phyloP scores from a whole-genome alignment of 768 basidiomycete species.

The Megacollybia marginata region DNA sequence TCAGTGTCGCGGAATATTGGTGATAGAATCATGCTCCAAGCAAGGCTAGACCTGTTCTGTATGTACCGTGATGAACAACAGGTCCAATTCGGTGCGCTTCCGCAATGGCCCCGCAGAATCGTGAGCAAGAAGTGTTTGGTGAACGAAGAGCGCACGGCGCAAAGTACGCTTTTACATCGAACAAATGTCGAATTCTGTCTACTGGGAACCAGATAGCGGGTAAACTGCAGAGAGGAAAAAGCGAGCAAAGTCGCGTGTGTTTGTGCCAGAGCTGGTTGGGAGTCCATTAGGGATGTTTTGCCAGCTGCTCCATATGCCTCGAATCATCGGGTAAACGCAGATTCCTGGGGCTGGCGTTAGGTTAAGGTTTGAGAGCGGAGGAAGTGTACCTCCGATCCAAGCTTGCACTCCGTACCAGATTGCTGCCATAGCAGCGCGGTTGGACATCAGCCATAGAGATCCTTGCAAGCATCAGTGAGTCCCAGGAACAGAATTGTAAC shows the following conservation, averaged over 20 bases:
- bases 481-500: constrained; percentile 73
- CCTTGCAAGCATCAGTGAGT: constrained; percentile 55
- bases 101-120: constrained; percentile 31
- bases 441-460: constrained; percentile 3
- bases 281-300: constrained; percentile 51
- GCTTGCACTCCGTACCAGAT: constrained; percentile 78
- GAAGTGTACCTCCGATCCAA: constrained; percentile 81
- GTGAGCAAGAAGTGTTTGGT: no score
- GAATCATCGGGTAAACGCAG: not conserved
- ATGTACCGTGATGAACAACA: constrained; percentile 57
- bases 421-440: constrained; percentile 21
- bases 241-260: constrained; percentile 66
- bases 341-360: constrained; percentile 56
- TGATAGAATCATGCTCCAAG: constrained; percentile 77
- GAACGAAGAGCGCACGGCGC: constrained; percentile 67
- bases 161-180: constrained; percentile 71
- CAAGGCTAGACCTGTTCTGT: constrained; percentile 53
- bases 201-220: constrained; percentile 80
- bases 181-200: constrained; percentile 75
- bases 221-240: constrained; percentile 78
- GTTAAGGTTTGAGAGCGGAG: constrained; percentile 70
- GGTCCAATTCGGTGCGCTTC: constrained; percentile 75
- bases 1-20: constrained; percentile 72
- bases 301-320: not conserved
- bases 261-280: constrained; percentile 68